Base-by-base conservation (phyloP, 129 eudicot genomes). In the Artemisia tridentata region DNA sequence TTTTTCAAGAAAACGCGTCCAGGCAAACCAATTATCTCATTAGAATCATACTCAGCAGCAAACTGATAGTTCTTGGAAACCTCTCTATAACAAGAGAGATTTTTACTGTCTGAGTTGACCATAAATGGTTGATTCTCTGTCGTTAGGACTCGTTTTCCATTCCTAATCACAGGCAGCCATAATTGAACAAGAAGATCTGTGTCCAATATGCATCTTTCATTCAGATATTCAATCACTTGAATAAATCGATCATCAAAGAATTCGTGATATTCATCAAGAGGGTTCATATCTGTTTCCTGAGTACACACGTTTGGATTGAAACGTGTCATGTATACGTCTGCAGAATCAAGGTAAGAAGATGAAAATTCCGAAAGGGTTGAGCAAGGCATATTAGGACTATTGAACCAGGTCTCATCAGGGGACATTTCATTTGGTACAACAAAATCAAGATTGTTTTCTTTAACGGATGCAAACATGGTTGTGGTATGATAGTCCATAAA, bases 151-250 rank as follows among this genome's bases (percentile, higher is more conserved):
- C 31, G 80, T 53, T 67, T 67, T 58, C 87, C 87, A 55, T 82
- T 87, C 75, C 61, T 83, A 58, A 52, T 73, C 54, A 84, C 82
- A 50, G 98, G 98, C 52, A 84, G 81, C 98, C 98, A 92, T 21
- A 88, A 48, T 76, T 92, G 98, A 63, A 88, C 79, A 56, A 92
- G 95, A 61, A 92, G 63, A 63, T 85, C 91, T 67, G 71, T 51
- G 9, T 84, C 83, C 55, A 75, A 82, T 29, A 76, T 48, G 63
- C 84, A 64, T 17, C 45, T 45, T 49, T 88, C 75, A 47, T 81
- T 84, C 31, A 91, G 76, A 73, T 82, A 34, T 17, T 84, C 81
- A 48, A 88, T 72, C 3, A 86, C 96, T 66, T 78, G 83, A 72
- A 80, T 51, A 51, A 88, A 71, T 73, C 83, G 87, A 71, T 78